These are phyloP conservation scores for Salvia sclarea DNA, from an alignment of 305 asterid genomes.

Conservation along the genomic window DNA sequence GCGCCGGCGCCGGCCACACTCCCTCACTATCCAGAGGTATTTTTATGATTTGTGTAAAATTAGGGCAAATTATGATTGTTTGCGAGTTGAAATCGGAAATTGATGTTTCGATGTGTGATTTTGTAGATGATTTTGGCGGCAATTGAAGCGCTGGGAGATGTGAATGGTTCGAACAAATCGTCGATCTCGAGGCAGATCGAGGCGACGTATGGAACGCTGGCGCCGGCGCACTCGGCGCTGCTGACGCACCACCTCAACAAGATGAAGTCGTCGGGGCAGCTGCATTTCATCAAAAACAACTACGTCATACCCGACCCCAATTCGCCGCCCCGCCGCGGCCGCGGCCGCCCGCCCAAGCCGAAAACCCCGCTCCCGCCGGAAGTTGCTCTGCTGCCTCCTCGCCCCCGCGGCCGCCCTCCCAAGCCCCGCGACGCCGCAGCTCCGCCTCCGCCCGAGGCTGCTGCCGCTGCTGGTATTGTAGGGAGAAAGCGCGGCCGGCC, in stretches of 20 bases:
- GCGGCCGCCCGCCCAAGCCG: constrained; percentile 84
- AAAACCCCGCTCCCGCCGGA: constrained; percentile 50
- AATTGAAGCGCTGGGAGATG: constrained; percentile 60
- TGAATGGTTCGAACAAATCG: constrained; percentile 62
- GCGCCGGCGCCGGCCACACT: not conserved
- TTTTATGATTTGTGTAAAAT: too few relatives aligned
- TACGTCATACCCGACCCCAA: constrained; percentile 62
- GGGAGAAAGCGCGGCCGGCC: constrained; percentile 80
- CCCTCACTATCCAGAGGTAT: constrained; percentile 66
- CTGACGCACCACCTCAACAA: constrained; percentile 68
- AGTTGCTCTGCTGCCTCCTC: constrained; percentile 38
- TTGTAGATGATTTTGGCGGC: constrained; percentile 62
- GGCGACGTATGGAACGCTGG: constrained; percentile 54
- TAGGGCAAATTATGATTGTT: too few relatives aligned
- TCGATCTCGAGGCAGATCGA: constrained; percentile 65
- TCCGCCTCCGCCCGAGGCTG: constrained; percentile 35
- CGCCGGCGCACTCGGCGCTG: constrained; percentile 57
- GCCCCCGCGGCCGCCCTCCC: constrained; percentile 82
- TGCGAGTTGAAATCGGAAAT: too few relatives aligned
- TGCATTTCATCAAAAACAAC: constrained; percentile 60
- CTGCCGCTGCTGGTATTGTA: constrained; percentile 13
- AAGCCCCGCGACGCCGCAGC: constrained; percentile 45
- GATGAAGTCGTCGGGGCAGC: constrained; percentile 65
- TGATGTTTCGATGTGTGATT: too few relatives aligned
- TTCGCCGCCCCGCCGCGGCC: constrained; percentile 81